Evolutionary conservation across 2,329 filamentous ascomycete genomes (phyloP).

Genomic region (Neopestalotiopsis clavispora): DNA sequence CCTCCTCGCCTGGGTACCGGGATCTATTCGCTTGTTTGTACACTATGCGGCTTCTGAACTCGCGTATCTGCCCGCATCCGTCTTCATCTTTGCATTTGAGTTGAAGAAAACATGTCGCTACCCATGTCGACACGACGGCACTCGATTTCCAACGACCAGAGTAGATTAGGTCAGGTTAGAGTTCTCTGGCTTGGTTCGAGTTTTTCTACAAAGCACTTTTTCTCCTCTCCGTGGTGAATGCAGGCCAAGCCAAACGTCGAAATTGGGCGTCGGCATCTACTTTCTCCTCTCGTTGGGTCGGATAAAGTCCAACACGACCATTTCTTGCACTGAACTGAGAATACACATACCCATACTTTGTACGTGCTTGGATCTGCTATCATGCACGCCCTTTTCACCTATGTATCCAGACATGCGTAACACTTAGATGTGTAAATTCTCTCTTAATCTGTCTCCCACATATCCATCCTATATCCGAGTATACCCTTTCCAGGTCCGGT

Average conservation of each 20-base stretch:
- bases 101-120: not conserved
- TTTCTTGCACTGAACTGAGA: not conserved
- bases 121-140: not conserved
- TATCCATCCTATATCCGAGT: slow-evolving; percentile 1
- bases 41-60: not conserved
- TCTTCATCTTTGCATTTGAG: not conserved
- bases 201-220: not conserved
- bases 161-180: not conserved
- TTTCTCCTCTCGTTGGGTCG: not conserved
- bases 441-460: not conserved
- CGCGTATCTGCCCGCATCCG: not conserved
- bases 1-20: not conserved
- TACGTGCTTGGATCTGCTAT: too few species aligned
- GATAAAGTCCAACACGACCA: not conserved
- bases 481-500: slow-evolving; percentile 3
- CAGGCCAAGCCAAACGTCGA: not conserved
- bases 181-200: not conserved
- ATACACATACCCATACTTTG: not conserved
- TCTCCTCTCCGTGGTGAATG: not conserved
- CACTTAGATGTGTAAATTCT: not conserved
- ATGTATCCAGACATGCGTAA: not conserved
- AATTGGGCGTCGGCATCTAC: not conserved
- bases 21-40: not conserved
- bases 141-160: not conserved
- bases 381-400: too few species aligned